Conservation (phyloP, 75 land plant genomes). For the Isoetes taiwanensis region DNA sequence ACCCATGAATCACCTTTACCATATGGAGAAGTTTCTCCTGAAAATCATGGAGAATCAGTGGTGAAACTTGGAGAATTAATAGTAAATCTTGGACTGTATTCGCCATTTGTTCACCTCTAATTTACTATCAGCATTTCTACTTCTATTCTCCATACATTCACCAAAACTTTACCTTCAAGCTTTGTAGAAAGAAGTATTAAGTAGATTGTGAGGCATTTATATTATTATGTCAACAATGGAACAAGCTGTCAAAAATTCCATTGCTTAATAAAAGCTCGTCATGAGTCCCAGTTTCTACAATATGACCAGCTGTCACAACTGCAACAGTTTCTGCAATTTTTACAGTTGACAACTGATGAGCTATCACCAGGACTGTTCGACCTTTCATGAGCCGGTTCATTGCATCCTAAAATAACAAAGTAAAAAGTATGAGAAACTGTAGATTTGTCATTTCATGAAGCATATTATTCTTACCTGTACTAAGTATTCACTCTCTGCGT, state of each 20-base stretch:
- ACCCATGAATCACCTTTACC: too few relatives aligned
- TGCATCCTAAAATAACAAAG: slow-evolving; percentile 97
- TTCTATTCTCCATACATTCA: too few relatives aligned
- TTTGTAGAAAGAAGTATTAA: too few relatives aligned
- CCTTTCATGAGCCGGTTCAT: slow-evolving; percentile 99
- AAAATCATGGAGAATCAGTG: too few relatives aligned
- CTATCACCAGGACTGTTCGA: slow-evolving; percentile 92
- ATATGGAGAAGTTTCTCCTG: too few relatives aligned
- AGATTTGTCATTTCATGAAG: background rate
- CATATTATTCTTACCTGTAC: slow-evolving; percentile 50
- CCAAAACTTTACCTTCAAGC: too few relatives aligned
- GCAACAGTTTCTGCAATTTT: slow-evolving; percentile 88
- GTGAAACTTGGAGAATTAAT: too few relatives aligned
- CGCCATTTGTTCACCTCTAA: too few relatives aligned
- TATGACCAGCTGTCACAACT: slow-evolving; percentile 81
- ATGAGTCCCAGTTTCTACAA: slow-evolving; percentile 81
- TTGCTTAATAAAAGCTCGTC: slow-evolving; percentile 55
- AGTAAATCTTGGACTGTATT: too few relatives aligned
- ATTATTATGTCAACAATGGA: too few relatives aligned
- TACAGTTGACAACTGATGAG: slow-evolving; percentile 91
- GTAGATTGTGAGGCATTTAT: too few relatives aligned
- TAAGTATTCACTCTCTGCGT: slow-evolving; percentile 94
- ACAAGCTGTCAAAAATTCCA: slow-evolving; percentile 90
- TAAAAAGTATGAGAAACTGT: background rate
- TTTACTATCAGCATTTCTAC: too few relatives aligned